These are phyloP conservation scores for Phytophthora cryptogea DNA, from an alignment of 352 stramenopile genomes.

Conservation along the genomic window DNA sequence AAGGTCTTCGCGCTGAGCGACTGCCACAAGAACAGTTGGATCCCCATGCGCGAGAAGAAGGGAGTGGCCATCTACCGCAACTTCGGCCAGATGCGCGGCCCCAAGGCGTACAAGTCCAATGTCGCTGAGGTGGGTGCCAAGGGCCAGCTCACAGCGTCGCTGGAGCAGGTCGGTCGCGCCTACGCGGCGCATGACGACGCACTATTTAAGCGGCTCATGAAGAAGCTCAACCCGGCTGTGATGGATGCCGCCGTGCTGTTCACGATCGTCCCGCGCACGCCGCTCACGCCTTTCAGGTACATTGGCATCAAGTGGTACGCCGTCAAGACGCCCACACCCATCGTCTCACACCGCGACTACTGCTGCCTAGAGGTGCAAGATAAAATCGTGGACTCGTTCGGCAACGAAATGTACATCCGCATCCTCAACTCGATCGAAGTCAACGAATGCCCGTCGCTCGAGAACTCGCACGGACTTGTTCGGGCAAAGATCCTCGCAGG, in stretches of 20 bases:
- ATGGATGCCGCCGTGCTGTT: slow-evolving; percentile 81
- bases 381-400: slow-evolving; percentile 80
- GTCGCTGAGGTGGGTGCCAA: slow-evolving; percentile 80
- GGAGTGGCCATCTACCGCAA: slow-evolving; percentile 81
- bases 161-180: slow-evolving; percentile 75
- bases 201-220: slow-evolving; percentile 78
- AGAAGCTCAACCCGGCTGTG: slow-evolving; percentile 75
- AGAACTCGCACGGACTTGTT: slow-evolving; percentile 86
- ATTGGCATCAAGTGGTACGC: slow-evolving; percentile 90
- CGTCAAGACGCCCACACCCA: slow-evolving; percentile 79
- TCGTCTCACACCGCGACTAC: slow-evolving; percentile 85
- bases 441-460: slow-evolving; percentile 79
- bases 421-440: slow-evolving; percentile 84
- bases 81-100: slow-evolving; percentile 61
- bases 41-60: slow-evolving; percentile 86
- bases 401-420: slow-evolving; percentile 87
- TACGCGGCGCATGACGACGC: slow-evolving; percentile 83
- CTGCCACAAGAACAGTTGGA: slow-evolving; percentile 84
- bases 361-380: slow-evolving; percentile 87
- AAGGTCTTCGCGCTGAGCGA: slow-evolving; percentile 85
- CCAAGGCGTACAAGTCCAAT: slow-evolving; percentile 75
- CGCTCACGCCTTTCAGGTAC: slow-evolving; percentile 75
- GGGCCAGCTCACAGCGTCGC: slow-evolving; percentile 61
- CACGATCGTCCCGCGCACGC: slow-evolving; percentile 78
- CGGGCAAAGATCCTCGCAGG: slow-evolving; percentile 79